Evolutionary conservation across 2,329 filamentous ascomycete genomes (phyloP), one percentile per base, ranked within the genome.

Genomic region (Diaporthe citriasiana): DNA sequence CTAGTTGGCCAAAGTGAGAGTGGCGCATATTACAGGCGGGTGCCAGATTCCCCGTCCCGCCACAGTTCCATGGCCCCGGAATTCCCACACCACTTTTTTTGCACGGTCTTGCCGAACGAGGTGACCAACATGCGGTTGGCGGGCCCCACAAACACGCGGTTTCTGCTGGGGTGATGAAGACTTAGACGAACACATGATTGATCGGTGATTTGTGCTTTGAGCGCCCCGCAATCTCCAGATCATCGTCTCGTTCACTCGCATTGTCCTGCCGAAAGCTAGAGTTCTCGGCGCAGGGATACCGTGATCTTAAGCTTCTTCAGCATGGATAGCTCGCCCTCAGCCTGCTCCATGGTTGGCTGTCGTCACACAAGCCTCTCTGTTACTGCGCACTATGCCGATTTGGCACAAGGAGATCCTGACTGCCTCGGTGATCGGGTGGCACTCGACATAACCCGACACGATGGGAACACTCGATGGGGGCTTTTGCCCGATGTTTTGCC

Each of bases 171-270:
- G 63, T 53, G 47, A 68, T 53, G 63, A 53, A 53, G 63, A 40
- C 1, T 40, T 68, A 47, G 47, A 53, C 17, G 63, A 51, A 68
- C 63, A 51, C 63, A 68, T 68, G 63, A 68, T 68, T 68, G 47
- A 68, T 40, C 47, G n/a, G 33, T 68, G 63, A 51, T 68, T 63
- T 33, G 45, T 53, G 45, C 27, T 2, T 17, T 53, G n/a, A 47
- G 63, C 33, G 63, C 63, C 63, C 63, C 47, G 47, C 63, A 68
- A 53, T 68, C 63, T 68, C n/a, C 63, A 53, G 47, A 53, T 68
- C 47, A 53, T 68, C 63, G 47, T 19, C 47, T 22, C 8, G 47
- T 13, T 51, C 47, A 51, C 4, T 51, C 47, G 47, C 33, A 53
- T 51, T 10, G 47, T 40, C 33, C 19, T 68, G 47, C 63, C 47